Conservation (phyloP, 805 yeast genomes). For the Lachancea fermentati region DNA sequence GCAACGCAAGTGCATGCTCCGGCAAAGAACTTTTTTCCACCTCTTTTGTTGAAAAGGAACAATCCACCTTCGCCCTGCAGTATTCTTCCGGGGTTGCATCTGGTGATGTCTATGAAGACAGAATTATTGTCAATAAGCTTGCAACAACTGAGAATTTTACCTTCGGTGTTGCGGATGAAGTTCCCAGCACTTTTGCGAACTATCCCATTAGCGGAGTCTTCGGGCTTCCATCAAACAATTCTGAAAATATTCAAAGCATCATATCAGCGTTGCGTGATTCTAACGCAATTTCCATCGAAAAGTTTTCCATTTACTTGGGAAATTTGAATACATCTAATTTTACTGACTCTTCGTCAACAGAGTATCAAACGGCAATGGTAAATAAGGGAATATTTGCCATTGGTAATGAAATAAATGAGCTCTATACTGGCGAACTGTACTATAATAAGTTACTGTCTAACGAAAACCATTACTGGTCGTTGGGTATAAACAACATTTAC, state of each 20-base stretch:
- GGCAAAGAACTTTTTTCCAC: conserved; percentile 30
- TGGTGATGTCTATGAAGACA: conserved; percentile 41
- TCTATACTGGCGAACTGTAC: conserved; percentile 38
- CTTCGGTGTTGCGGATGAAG: conserved; percentile 49
- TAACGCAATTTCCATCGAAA: conserved; percentile 31
- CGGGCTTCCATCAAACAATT: conserved; percentile 48
- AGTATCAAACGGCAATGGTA: conserved; percentile 1
- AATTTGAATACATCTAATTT: conserved; percentile 19
- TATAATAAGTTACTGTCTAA: conserved; percentile 36
- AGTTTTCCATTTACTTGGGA: conserved; percentile 45
- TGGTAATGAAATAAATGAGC: conserved; percentile 36
- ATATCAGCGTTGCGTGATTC: conserved; percentile 36
- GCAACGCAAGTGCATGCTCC: conserved; percentile 42
- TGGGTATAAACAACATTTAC: conserved; percentile 36
- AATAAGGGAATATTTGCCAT: conserved; percentile 41
- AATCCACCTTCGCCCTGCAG: conserved; percentile 40
- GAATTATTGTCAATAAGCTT: conserved; percentile 28
- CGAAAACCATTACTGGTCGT: conserved; percentile 46
- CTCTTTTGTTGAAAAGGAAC: conserved; percentile 13
- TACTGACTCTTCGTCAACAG: conserved; percentile 13
- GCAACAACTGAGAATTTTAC: conserved; percentile 37
- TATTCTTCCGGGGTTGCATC: conserved; percentile 51
- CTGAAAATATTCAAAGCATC: conserved; percentile 35
- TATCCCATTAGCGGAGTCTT: conserved; percentile 55
- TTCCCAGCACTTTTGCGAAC: conserved; percentile 47